phyloP scores from a whole-genome alignment of 2,329 filamentous ascomycete species.

The Cladosporium oxysporum region DNA sequence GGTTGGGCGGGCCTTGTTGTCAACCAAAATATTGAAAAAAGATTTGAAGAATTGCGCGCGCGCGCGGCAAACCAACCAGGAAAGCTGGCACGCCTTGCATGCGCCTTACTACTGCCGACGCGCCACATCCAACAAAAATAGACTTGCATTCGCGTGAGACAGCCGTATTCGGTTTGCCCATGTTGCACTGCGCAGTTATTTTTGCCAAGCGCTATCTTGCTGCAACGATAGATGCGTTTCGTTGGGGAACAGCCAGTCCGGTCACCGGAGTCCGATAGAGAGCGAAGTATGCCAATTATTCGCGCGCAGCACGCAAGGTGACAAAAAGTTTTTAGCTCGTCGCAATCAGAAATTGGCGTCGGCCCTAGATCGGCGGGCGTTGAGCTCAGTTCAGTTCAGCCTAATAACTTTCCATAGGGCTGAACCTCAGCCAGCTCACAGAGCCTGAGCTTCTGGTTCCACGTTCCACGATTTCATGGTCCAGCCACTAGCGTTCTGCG shows the following conservation, averaged over 20 bases:
- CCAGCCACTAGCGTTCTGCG: not conserved
- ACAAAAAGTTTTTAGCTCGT: slow-evolving; percentile 5
- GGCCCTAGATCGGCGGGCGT: slow-evolving; percentile 12
- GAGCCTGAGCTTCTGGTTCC: no score
- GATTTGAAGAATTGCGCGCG: not conserved
- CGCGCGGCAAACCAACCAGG: not conserved
- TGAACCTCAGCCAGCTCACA: not conserved
- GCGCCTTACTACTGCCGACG: not conserved
- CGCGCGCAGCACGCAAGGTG: not conserved
- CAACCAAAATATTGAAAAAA: slow-evolving; percentile 10
- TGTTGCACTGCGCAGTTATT: not conserved
- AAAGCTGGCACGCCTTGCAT: slow-evolving; percentile 2
- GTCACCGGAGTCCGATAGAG: slow-evolving; percentile 3
- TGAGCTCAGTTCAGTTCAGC: not conserved
- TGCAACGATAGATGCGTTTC: not conserved
- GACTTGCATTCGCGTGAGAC: not conserved
- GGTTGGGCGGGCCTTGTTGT: slow-evolving; percentile 10
- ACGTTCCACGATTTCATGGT: no score
- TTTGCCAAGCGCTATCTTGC: not conserved
- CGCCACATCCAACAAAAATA: slow-evolving; percentile 5
- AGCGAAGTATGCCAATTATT: slow-evolving; percentile 1
- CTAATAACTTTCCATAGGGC: slow-evolving; percentile 6
- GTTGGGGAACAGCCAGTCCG: not conserved
- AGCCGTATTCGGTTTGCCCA: not conserved
- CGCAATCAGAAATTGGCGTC: not conserved